Conservation (phyloP, 768 basidiomycete genomes). For the Porpolomopsis calyptriformis region DNA sequence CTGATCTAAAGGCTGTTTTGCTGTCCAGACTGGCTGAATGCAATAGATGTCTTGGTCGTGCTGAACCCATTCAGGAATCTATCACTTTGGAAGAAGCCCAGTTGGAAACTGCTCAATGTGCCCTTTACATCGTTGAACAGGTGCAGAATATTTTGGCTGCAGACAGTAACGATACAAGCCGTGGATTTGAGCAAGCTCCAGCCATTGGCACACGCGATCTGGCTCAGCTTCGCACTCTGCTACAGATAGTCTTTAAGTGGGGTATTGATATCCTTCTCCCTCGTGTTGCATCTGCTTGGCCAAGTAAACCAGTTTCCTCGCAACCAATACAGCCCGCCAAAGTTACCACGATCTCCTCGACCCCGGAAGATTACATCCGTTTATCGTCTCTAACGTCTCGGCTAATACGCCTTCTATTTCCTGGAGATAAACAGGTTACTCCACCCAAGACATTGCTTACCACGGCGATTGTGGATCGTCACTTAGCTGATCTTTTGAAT, state of each 20-base stretch:
- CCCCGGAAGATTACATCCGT: slow-evolving; percentile 30
- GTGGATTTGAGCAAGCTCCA: slow-evolving; percentile 16
- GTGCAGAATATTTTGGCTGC: slow-evolving; percentile 35
- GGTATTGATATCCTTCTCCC: slow-evolving; percentile 45
- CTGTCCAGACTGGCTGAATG: slow-evolving; percentile 30
- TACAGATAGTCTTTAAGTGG: slow-evolving; percentile 67
- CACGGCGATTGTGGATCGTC: slow-evolving; percentile 41
- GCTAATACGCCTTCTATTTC: slow-evolving; percentile 43
- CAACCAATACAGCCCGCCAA: slow-evolving; percentile 16
- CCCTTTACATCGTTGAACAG: slow-evolving; percentile 37
- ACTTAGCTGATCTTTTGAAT: slow-evolving; percentile 47
- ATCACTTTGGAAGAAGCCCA: slow-evolving; percentile 34
- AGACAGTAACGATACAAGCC: slow-evolving; percentile 8
- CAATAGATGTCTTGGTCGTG: slow-evolving; percentile 20
- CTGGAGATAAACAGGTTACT: slow-evolving; percentile 35
- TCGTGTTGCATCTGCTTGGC: slow-evolving; percentile 33
- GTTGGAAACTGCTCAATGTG: slow-evolving; percentile 43
- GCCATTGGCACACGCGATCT: slow-evolving; percentile 61
- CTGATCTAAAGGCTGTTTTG: slow-evolving; percentile 29
- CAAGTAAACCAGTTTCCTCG: slow-evolving; percentile 15
- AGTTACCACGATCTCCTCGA: slow-evolving; percentile 35
- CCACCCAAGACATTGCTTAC: slow-evolving; percentile 53
- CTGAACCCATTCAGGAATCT: slow-evolving; percentile 9
- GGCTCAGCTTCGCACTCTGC: slow-evolving; percentile 46
- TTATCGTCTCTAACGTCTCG: slow-evolving; percentile 35